Evolutionary conservation across 495 filamentous ascomycete species (phyloP).

Genomic region (Recurvomyces mirabilis): DNA sequence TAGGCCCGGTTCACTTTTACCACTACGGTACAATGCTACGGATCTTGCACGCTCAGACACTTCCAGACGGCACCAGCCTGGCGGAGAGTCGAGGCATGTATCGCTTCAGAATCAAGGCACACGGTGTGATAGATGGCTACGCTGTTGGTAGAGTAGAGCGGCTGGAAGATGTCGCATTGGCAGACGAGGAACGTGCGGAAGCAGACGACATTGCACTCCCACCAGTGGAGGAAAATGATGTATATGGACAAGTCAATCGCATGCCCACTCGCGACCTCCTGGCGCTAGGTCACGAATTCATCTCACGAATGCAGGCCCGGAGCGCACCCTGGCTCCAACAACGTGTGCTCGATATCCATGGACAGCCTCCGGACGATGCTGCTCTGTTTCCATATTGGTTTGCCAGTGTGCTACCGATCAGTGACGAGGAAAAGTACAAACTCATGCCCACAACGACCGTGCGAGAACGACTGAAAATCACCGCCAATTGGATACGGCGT

Average conservation of each 20-base stretch:
- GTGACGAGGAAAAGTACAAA: slow-evolving; percentile 66
- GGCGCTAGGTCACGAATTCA: slow-evolving; percentile 50
- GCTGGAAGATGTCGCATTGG: slow-evolving; percentile 66
- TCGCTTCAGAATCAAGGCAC: slow-evolving; percentile 58
- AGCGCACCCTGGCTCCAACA: slow-evolving; percentile 64
- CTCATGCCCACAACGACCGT: slow-evolving; percentile 62
- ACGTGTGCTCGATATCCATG: slow-evolving; percentile 61
- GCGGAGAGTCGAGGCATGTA: slow-evolving; percentile 64
- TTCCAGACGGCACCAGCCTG: slow-evolving; percentile 70
- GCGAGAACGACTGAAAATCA: slow-evolving; percentile 68
- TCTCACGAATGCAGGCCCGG: slow-evolving; percentile 50
- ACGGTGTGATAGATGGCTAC: slow-evolving; percentile 62
- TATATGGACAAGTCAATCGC: slow-evolving; percentile 39
- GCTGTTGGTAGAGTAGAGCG: slow-evolving; percentile 59
- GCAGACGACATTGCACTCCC: slow-evolving; percentile 42
- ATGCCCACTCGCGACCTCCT: slow-evolving; percentile 63
- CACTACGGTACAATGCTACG: slow-evolving; percentile 67
- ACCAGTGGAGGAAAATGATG: slow-evolving; percentile 22
- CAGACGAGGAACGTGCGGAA: slow-evolving; percentile 69
- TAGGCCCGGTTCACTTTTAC: slow-evolving; percentile 51
- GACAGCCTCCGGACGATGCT: slow-evolving; percentile 62
- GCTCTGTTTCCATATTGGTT: slow-evolving; percentile 85
- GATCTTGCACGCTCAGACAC: slow-evolving; percentile 58
- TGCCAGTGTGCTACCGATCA: slow-evolving; percentile 65
- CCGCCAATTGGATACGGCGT: slow-evolving; percentile 60